Evolutionary conservation across 23 red algal genomes (phyloP), one percentile per base, ranked within the genome.

Genomic region (Gracilaria gracilis): DNA sequence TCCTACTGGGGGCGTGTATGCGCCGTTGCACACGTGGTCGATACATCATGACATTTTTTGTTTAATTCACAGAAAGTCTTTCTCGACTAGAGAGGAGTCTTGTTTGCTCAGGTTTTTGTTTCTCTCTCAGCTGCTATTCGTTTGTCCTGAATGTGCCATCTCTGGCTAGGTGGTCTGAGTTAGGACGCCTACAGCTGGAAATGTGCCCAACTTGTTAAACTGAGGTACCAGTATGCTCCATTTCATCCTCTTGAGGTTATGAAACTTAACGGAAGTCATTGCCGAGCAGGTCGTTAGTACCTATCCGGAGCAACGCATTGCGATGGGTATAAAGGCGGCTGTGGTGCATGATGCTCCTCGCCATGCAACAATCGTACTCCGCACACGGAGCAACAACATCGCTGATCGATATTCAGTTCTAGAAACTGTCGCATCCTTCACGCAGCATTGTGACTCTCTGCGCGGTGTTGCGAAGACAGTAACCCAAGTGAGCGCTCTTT

Each of bases 261-360:
- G 64, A 1, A 36, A 38, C 4, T 24, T 69, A 32, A 69, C 64
- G 31, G 31, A 69, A 37, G 1, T 37, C 33, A 32, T 69, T 36
- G 64, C 64, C 3, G 4, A 34, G 32, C 38, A 34, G 79, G 34
- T 58, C 46, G 49, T 24, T 32, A 23, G 1, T 64, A 58, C 25
- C 7, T 2, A 61, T 2, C 9, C 33, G 3, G 25, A 79, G n/a
- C 75, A 69, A 69, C 31, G 16, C 38, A 67, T 11, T 25, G 59
- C 33, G 0, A 90, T 90, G 87, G 87, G 87, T 77, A 70, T 90
- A 21, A 90, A 80, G 69, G 89, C 89, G 14, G 57, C 89, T 12
- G 80, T 92, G 55, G 69, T 92, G 3, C 81, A 92, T 61, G 89
- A 92, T 75, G 73, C 64, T 51, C 89, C 64, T 65, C 54, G 61